Percentiles rank a stretch among this genome's conserved stretches.
These are phyloP conservation scores for Sporothrix variecibatus DNA, from an alignment of 2,329 filamentous ascomycete species.

Conservation along the genomic window DNA sequence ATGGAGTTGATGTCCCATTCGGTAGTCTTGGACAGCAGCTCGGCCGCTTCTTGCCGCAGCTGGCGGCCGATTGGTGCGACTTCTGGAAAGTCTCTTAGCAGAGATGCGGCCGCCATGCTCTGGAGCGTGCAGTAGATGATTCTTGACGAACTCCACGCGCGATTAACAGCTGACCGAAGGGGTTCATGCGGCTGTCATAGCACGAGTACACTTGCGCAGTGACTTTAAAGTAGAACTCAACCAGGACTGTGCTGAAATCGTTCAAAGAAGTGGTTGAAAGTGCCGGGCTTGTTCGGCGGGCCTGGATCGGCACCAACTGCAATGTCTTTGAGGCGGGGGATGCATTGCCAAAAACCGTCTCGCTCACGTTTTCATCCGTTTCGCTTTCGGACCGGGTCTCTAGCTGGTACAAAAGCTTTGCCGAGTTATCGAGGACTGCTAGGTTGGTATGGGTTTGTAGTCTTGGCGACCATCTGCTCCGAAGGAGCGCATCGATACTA, in stretches of 20 bases:
- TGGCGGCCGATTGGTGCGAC: slow-evolving; percentile 53
- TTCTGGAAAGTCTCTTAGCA: slow-evolving; percentile 56
- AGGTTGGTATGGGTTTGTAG: not conserved
- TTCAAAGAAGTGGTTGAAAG: slow-evolving; percentile 43
- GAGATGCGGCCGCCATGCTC: slow-evolving; percentile 59
- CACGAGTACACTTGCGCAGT: slow-evolving; percentile 58
- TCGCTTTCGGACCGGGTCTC: slow-evolving; percentile 5
- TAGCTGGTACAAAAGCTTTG: not conserved
- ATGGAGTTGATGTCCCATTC: slow-evolving; percentile 51
- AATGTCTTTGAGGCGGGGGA: not conserved
- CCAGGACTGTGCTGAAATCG: slow-evolving; percentile 52
- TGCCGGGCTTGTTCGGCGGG: not conserved
- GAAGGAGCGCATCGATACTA: not conserved
- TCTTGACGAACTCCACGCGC: slow-evolving; percentile 42
- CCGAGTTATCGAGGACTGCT: not conserved
- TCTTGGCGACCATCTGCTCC: not conserved
- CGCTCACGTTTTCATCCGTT: not conserved
- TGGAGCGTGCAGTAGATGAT: slow-evolving; percentile 58
- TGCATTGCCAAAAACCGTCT: not conserved
- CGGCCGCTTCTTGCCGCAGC: slow-evolving; percentile 55
- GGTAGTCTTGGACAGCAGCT: slow-evolving; percentile 50
- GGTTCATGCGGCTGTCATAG: slow-evolving; percentile 58
- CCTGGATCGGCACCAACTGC: not conserved
- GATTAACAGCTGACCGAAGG: slow-evolving; percentile 55
- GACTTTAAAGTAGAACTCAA: slow-evolving; percentile 62